A percentile compares a stretch with the other conserved stretches of the same genome.
These are phyloP conservation scores for Castanea sativa DNA, from an alignment of 306 rosid species.

Conservation along the genomic window DNA sequence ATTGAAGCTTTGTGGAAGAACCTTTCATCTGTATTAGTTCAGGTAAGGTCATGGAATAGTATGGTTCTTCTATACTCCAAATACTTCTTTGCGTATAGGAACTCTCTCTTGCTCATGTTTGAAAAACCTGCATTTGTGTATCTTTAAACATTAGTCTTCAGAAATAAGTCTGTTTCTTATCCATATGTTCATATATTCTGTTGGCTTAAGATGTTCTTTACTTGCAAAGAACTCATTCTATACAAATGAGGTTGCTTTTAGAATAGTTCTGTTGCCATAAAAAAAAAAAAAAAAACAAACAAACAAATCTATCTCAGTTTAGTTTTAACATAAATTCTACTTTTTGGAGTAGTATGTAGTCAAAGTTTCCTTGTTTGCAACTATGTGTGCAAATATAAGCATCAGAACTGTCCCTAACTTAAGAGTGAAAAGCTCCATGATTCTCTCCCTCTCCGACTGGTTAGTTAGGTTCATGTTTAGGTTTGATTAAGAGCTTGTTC, in stretches of 20 bases:
- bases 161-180: background rate
- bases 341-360: background rate
- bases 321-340: background rate
- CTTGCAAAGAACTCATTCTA: constrained; percentile 10
- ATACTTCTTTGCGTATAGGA: no score
- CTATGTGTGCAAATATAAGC: background rate
- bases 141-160: background rate
- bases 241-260: background rate
- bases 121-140: background rate
- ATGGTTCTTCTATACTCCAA: background rate
- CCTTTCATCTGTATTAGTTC: background rate
- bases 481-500: background rate
- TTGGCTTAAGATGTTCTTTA: background rate
- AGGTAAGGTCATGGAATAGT: background rate
- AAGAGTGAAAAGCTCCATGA: background rate
- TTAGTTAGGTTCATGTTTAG: background rate
- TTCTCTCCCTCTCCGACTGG: background rate
- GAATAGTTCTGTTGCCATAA: background rate
- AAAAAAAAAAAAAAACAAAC: background rate
- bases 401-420: background rate
- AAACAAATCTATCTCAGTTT: background rate
- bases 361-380: background rate
- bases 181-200: background rate
- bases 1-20: background rate
- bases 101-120: background rate